Evolutionary conservation across 2,329 filamentous ascomycete species (phyloP).

Genomic region (Metarhizium sp.): DNA sequence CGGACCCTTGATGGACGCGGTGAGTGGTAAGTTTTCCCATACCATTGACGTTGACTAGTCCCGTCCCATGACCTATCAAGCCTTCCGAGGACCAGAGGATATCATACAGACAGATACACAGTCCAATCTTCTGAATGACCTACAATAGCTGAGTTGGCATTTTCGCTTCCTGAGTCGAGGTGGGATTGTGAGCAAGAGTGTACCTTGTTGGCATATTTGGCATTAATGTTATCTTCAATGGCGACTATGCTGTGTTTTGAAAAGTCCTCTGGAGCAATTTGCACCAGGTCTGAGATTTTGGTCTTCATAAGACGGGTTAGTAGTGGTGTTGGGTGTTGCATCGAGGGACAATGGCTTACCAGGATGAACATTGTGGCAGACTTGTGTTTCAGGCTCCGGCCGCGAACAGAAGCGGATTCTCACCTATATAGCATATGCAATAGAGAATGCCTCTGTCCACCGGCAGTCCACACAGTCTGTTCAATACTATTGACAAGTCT

Average conservation of each 20-base stretch:
- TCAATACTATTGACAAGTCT: neutral
- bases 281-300: conserved; percentile 87
- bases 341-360: conserved; percentile 19
- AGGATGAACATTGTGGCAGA: conserved; percentile 38
- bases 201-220: conserved; percentile 91
- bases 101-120: conserved; percentile 91
- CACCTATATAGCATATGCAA: neutral
- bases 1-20: neutral
- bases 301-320: conserved; percentile 44
- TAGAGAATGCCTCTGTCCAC: neutral
- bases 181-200: neutral
- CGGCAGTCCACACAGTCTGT: neutral
- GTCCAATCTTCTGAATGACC: conserved; percentile 86
- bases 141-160: conserved; percentile 19
- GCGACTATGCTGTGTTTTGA: conserved; percentile 71
- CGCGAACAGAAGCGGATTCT: neutral
- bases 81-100: conserved; percentile 84
- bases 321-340: neutral
- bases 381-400: neutral
- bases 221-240: conserved; percentile 94
- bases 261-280: conserved; percentile 85
- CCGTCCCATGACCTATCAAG: conserved; percentile 84
- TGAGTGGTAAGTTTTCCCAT: conserved; percentile 12
- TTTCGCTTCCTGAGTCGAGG: neutral
- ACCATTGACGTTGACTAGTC: conserved; percentile 92